Percentiles rank a stretch among this genome's conserved stretches.
These are phyloP conservation scores for Vaccinium myrtillus DNA, from an alignment of 148 eudicot species.

Conservation along the genomic window DNA sequence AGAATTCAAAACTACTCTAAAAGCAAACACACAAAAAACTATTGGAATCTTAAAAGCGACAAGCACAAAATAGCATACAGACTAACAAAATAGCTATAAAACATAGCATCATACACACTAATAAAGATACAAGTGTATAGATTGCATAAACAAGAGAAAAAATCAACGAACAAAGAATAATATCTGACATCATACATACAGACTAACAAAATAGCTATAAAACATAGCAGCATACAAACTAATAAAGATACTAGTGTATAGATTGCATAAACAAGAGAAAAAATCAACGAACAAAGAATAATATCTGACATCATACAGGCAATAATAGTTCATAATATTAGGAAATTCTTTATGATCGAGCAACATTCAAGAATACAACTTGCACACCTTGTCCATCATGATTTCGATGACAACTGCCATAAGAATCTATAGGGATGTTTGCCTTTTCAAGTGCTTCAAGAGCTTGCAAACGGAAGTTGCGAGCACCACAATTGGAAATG, in stretches of 20 bases:
- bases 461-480: constrained; percentile 88
- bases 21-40: background rate
- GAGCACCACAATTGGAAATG: constrained; percentile 94
- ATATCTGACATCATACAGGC: background rate
- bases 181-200: background rate
- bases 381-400: constrained; percentile 73
- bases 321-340: background rate
- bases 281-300: background rate
- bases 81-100: background rate
- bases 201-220: background rate
- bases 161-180: background rate
- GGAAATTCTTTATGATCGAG: background rate
- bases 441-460: constrained; percentile 79
- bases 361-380: background rate
- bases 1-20: background rate
- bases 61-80: background rate
- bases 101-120: constrained; percentile 1
- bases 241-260: background rate
- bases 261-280: background rate
- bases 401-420: constrained; percentile 93
- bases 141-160: background rate
- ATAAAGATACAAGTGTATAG: background rate
- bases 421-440: constrained; percentile 74
- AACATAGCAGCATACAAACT: constrained; percentile 2
- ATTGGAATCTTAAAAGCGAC: background rate